Evolutionary conservation across 805 yeast species (phyloP), one percentile per base, ranked within the genome.

Genomic region (Starmerella stellata): DNA sequence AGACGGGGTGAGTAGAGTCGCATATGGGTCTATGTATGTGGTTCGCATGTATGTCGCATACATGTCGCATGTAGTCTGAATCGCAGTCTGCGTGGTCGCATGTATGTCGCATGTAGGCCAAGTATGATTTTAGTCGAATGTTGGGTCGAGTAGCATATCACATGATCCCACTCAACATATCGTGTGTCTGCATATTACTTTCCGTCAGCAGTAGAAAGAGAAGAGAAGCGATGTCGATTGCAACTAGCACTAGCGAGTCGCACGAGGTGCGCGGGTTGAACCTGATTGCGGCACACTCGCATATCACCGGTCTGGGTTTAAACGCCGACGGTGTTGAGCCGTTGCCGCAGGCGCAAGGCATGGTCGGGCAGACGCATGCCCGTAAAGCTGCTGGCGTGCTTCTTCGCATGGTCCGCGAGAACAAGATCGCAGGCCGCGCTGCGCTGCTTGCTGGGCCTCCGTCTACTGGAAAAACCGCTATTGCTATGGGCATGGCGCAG

Each of bases 381-480:
- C 74, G 99, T 60, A 76, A 75, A 55, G 96, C 99, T 4, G 94
- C 95, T 16, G 99, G 95, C 41, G 76, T 90, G 31, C 76, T 90
- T 38, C 69, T 87, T 50, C 85, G 80, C 62, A 77, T 90, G 82
- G 82, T 90, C 44, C 83, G 81, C 55, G 83, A 79, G 25, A 94
- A 95, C 37, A 74, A 80, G 48, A 87, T 90, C 60, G 95, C 96
- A 18, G 99, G 99, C 21, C 72, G 95, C 49, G 95, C 96, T 1
- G 90, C 85, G 17, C 62, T 90, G 45, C 68, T 90, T 44, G 96
- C 98, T 0, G 99, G 99, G 30, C 96, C 96, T 9, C 98, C 98
- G 21, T 81, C 94, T 13, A 90, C 98, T 0, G 99, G 99, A 60
- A 90, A 90, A 59, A 90, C 99, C 3, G 99, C 99, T 29, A 72